phyloP scores from a whole-genome alignment of 176 grass and related monocot species.

The Zoysia japonica region DNA sequence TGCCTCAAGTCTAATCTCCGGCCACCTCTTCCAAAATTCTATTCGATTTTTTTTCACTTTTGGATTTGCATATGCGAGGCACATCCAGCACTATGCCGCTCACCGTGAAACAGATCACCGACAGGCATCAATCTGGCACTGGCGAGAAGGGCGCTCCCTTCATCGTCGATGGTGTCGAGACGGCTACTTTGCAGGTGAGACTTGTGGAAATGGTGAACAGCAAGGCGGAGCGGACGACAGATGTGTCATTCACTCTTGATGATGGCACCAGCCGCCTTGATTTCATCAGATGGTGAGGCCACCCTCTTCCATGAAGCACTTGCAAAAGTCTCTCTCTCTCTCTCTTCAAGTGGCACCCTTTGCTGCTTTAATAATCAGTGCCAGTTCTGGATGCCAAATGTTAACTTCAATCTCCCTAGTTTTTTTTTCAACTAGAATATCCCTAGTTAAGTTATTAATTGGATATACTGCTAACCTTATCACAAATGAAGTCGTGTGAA shows the following conservation, averaged over 20 bases:
- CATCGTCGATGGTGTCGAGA: conserved; percentile 62
- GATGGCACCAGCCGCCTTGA: conserved; percentile 84
- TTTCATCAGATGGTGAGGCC: conserved; percentile 72
- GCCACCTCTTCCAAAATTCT: too few species aligned
- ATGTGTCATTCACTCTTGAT: conserved; percentile 75
- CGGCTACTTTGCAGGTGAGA: conserved; percentile 60
- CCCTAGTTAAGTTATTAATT: neutral
- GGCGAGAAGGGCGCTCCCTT: conserved; percentile 56
- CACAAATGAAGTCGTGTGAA: neutral
- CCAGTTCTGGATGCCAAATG: neutral
- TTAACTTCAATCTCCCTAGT: neutral
- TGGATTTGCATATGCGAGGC: conserved; percentile 48
- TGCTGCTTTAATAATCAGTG: neutral
- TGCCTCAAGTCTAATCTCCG: too few species aligned
- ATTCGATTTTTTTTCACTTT: neutral
- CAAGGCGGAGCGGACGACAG: conserved; percentile 66
- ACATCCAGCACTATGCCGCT: conserved; percentile 57
- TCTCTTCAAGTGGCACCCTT: too few species aligned
- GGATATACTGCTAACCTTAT: neutral
- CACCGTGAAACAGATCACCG: conserved; percentile 80
- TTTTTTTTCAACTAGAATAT: neutral
- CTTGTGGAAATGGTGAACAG: conserved; percentile 68
- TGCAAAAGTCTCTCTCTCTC: neutral
- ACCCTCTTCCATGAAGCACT: neutral
- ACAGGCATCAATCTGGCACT: conserved; percentile 56